phyloP scores from a whole-genome alignment of 2,329 filamentous ascomycete genomes.

The Podosphaera xanthii region DNA sequence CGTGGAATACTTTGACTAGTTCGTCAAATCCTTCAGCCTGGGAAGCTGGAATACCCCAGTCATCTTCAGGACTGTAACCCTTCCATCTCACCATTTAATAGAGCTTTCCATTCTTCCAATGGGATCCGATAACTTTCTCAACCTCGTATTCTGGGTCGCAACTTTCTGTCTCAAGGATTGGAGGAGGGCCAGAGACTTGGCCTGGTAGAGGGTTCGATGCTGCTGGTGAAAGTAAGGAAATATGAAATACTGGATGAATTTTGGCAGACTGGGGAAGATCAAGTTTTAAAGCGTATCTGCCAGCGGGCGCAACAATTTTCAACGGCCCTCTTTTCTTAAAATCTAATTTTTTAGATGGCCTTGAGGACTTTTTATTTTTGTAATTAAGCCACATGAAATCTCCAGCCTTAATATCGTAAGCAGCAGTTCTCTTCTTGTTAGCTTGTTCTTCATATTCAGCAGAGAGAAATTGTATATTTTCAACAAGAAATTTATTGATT shows the following conservation, averaged over 20 bases:
- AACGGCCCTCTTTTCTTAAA: neutral
- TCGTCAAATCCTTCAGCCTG: neutral
- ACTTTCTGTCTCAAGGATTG: neutral
- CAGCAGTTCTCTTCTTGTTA: neutral
- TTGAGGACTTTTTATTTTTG: neutral
- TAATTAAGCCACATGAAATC: neutral
- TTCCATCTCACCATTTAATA: too few species aligned
- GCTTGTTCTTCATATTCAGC: neutral
- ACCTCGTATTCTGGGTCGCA: neutral
- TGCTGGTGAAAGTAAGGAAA: neutral
- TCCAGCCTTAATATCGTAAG: neutral
- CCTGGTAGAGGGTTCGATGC: neutral
- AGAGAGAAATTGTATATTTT: neutral
- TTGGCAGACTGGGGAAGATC: neutral
- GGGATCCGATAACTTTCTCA: neutral
- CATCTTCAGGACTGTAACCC: too few species aligned
- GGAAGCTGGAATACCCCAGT: too few species aligned
- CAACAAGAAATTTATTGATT: too few species aligned
- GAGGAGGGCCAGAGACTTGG: neutral
- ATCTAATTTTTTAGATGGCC: neutral
- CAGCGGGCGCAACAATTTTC: neutral
- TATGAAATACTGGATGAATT: neutral
- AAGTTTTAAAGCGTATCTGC: neutral
- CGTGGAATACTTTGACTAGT: too few species aligned
- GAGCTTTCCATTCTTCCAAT: too few species aligned